Evolutionary conservation across 2,329 filamentous ascomycete species (phyloP).

Genomic region (Grosmannia penicillata): DNA sequence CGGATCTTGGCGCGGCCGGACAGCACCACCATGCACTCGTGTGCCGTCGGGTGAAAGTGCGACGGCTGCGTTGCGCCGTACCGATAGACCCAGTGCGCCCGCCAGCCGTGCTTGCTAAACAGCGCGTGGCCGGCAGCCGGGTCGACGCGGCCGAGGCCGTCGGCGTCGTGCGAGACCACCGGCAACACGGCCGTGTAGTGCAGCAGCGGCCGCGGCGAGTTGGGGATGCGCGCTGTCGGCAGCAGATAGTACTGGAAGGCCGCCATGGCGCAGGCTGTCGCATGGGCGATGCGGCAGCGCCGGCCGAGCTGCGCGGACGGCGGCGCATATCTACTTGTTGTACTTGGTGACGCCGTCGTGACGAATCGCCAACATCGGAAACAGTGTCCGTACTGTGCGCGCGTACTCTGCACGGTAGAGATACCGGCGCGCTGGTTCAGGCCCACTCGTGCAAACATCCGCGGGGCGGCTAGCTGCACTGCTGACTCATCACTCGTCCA

Average conservation of each 20-base stretch:
- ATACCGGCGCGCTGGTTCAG: no score
- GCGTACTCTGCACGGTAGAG: no score
- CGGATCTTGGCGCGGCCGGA: constrained; percentile 1
- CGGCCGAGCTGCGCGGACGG: no score
- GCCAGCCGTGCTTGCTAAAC: not conserved
- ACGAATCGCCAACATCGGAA: no score
- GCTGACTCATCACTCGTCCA: no score
- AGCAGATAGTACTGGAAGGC: not conserved
- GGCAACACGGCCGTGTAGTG: not conserved
- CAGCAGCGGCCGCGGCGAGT: constrained; percentile 2
- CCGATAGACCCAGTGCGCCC: not conserved
- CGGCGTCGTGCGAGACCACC: not conserved
- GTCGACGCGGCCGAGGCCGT: not conserved
- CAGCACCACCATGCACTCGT: constrained; percentile 5
- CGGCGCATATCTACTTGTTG: no score
- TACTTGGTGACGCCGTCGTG: no score
- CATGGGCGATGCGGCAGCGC: no score
- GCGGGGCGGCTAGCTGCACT: no score
- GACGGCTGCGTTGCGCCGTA: constrained; percentile 1
- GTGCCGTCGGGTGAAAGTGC: not conserved
- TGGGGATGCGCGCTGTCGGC: not conserved
- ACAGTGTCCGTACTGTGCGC: no score
- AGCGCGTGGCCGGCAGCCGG: not conserved
- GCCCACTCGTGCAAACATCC: no score
- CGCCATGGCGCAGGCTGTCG: no score